phyloP scores from a whole-genome alignment of 208 protist species.

The Acanthamoeba culbertsoni region DNA sequence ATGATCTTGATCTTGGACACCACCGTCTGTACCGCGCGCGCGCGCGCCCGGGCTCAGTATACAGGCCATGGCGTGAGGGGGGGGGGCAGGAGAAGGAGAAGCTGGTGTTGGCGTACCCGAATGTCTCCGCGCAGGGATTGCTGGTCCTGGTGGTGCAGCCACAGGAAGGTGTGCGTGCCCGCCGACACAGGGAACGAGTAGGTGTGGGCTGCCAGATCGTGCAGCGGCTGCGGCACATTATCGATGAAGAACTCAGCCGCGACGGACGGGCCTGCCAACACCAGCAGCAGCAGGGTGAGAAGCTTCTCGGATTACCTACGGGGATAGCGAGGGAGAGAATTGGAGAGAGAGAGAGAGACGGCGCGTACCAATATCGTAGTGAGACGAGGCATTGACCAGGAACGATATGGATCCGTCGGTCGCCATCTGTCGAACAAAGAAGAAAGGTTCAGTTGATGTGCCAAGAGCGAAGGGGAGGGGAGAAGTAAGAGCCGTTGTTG shows the following conservation, averaged over 20 bases:
- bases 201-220: background rate
- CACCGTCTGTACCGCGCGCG: background rate
- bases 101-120: background rate
- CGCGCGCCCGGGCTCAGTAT: background rate
- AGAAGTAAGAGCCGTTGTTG: background rate
- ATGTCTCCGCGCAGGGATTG: conserved; percentile 26
- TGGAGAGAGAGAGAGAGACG: background rate
- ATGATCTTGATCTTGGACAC: conserved; percentile 15
- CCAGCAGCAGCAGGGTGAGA: background rate
- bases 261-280: background rate
- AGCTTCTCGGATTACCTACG: background rate
- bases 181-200: conserved; percentile 17
- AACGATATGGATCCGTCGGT: conserved; percentile 19
- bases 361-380: conserved; percentile 39
- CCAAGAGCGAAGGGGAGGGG: background rate
- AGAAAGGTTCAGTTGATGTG: background rate
- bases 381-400: background rate
- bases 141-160: conserved; percentile 58
- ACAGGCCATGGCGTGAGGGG: background rate
- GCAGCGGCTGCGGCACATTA: conserved; percentile 30
- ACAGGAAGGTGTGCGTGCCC: conserved; percentile 37
- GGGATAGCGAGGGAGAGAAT: background rate
- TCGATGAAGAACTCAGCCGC: conserved; percentile 61
- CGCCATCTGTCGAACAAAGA: background rate
- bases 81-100: background rate